These are phyloP conservation scores for Didymella lethalis DNA, from an alignment of 2,329 filamentous ascomycete species.

Conservation along the genomic window DNA sequence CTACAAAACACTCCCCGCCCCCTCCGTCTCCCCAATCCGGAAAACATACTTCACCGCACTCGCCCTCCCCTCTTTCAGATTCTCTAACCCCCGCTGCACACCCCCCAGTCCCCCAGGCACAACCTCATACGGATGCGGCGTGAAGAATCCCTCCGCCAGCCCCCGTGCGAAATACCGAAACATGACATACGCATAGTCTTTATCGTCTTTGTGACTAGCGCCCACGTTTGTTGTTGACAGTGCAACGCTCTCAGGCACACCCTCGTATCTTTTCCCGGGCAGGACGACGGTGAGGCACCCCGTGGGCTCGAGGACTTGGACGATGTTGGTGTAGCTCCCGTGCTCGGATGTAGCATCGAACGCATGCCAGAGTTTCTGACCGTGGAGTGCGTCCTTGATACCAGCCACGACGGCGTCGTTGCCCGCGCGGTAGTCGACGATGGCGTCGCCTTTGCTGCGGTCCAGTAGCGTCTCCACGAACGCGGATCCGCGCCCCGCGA, in stretches of 20 bases:
- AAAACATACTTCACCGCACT: slow-evolving; percentile 72
- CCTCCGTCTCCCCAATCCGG: slow-evolving; percentile 59
- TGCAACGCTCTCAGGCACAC: slow-evolving; percentile 51
- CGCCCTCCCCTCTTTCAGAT: slow-evolving; percentile 67
- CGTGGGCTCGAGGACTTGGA: slow-evolving; percentile 46
- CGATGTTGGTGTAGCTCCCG: slow-evolving; percentile 52
- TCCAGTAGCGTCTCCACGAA: slow-evolving; percentile 52
- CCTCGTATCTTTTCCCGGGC: slow-evolving; percentile 54
- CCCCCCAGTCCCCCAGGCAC: slow-evolving; percentile 63
- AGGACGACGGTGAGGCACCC: slow-evolving; percentile 53
- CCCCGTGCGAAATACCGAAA: slow-evolving; percentile 57
- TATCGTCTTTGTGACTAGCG: slow-evolving; percentile 35
- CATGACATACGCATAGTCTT: slow-evolving; percentile 57
- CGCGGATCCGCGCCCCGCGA: slow-evolving; percentile 50
- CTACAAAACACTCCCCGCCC: slow-evolving; percentile 22
- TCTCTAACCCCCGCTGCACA: slow-evolving; percentile 61
- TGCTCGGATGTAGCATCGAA: slow-evolving; percentile 67
- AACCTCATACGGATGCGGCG: slow-evolving; percentile 60
- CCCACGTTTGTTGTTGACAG: slow-evolving; percentile 52
- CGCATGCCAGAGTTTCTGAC: slow-evolving; percentile 58
- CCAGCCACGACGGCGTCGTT: slow-evolving; percentile 53
- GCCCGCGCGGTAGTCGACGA: slow-evolving; percentile 64
- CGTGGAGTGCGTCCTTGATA: slow-evolving; percentile 56
- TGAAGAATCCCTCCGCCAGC: slow-evolving; percentile 61
- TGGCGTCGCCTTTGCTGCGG: slow-evolving; percentile 50